These are phyloP conservation scores for Paecilomyces sp. DNA, from an alignment of 2,329 filamentous ascomycete species.

Conservation along the genomic window DNA sequence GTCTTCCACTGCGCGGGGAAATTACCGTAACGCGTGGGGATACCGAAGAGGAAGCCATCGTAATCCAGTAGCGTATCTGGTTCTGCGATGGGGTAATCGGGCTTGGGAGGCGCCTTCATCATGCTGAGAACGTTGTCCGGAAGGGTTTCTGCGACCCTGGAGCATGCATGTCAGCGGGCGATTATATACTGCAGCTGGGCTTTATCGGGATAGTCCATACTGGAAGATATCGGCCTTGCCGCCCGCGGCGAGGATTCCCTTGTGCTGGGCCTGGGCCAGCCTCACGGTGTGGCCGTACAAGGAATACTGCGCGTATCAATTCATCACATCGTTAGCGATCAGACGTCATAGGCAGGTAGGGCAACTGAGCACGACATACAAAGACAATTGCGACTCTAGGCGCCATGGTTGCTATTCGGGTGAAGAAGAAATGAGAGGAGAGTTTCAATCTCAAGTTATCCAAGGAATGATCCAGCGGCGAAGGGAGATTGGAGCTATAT, in stretches of 20 bases:
- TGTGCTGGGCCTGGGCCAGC: constrained; percentile 83
- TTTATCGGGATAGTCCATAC: constrained; percentile 37
- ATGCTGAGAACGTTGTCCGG: constrained; percentile 72
- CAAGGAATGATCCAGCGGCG: neutral
- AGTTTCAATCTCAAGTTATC: neutral
- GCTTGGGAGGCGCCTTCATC: constrained; percentile 82
- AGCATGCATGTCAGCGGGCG: constrained; percentile 6
- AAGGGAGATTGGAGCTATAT: neutral
- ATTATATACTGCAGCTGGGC: neutral
- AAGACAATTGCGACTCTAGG: constrained; percentile 88
- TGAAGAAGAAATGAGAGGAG: neutral
- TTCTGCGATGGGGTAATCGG: constrained; percentile 58
- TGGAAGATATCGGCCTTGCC: constrained; percentile 77
- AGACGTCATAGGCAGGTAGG: constrained; percentile 4
- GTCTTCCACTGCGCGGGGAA: constrained; percentile 93
- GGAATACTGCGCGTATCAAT: constrained; percentile 59
- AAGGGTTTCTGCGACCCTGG: constrained; percentile 79
- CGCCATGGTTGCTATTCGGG: constrained; percentile 55
- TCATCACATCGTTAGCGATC: neutral
- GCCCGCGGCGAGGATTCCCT: constrained; percentile 80
- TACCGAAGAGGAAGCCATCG: constrained; percentile 86
- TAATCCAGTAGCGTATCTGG: constrained; percentile 61
- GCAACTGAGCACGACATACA: constrained; percentile 48
- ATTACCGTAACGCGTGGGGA: constrained; percentile 94
- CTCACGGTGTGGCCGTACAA: constrained; percentile 86